Evolutionary conservation across 768 basidiomycete genomes (phyloP), one percentile per base, ranked within the genome.

Genomic region (Lanmaoa pseudosensibilis): DNA sequence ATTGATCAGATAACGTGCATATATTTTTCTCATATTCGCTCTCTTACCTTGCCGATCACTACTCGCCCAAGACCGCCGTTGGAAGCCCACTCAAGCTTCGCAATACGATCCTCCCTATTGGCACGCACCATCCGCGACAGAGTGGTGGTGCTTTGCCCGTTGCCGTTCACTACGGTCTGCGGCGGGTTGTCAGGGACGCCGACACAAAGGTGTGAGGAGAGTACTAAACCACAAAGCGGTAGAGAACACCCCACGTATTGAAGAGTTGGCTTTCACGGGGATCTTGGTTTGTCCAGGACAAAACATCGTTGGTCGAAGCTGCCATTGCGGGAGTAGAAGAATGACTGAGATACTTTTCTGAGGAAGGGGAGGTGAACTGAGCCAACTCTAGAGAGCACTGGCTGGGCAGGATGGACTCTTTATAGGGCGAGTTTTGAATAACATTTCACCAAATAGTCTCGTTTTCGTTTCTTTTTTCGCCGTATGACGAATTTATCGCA

Each of bases 241-340:
- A 92, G 60, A 88, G 77, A 52, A 90, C 80, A 56, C 90, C 90
- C 83, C 85, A 90, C 33, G 84, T 80, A 66, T 88, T 90, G 76
- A 92, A 93, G 56, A 94, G 80, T 50, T 83, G 78, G 66, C 92
- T 93, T 71, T 91, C 86, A 47, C 89, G 86, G 64, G 89, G 87
- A 72, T 93, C 90, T 64, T 87, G 85, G 73, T 87, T 90, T 45
- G 91, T 92, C 91, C 91, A 94, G 52, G 86, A 90, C 70, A 92
- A 82, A 47, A 90, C 78, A 57, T 92, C 89, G 73, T 84, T 82
- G 55, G 82, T 76, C 54, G 79, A 67, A 64, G 78, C 73, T 46
- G 80, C 67, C 82, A 84, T 84, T 58, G 59, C 68, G 64, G 67
- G 66, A 54, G 78, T 72, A 63, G 78, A 67, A 36, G 21, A 53